Base-by-base conservation (phyloP, 2,329 filamentous ascomycete species). In the Colletotrichum kahawae region DNA sequence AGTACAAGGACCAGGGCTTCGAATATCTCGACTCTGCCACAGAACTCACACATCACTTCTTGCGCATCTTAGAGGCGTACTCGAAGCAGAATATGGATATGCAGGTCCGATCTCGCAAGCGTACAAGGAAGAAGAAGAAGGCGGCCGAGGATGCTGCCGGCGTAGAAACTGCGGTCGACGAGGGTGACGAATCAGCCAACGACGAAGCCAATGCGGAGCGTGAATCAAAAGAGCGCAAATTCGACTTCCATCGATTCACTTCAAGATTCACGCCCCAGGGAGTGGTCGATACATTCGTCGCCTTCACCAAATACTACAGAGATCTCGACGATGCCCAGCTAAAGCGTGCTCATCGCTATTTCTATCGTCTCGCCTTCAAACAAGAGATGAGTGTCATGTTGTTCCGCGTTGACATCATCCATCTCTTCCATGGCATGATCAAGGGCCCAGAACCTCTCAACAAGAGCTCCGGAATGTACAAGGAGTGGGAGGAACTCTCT, bases 21-120 rank as follows among this genome's bases (percentile, higher is more conserved):
- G 95, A 95, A 70, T 99, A 98, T 79, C 89, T 99, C 2, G 96
- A 99, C 83, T 94, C 96, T 7, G 93, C 94, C 73, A 98, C 96
- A 2, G 96, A 99, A 80, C 91, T 98, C 51, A 90, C 94, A 0
- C 95, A 98, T 81, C 95, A 98, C 68, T 98, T 98, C 82, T 86
- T 98, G 68, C 94, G 95, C 59, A 96, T 98, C 83, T 86, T 99
- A 29, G 97, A 99, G 84, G 91, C 92, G 7, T 99, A 98, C 82
- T 96, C 96, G 0, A 98, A 98, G 83, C 95, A 98, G 81, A 98
- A 99, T 79, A 92, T 94, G 7, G 95, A 98, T 80, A 92, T 99
- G 88, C 96, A 98, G 83, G 92, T 99, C 29, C 94, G 96, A 67
- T 97, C 95, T 1, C 93, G 94, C 76, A 92, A 93, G 77, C 90